Base-by-base conservation (phyloP, 768 basidiomycete genomes). In the Lactarius psammicola region DNA sequence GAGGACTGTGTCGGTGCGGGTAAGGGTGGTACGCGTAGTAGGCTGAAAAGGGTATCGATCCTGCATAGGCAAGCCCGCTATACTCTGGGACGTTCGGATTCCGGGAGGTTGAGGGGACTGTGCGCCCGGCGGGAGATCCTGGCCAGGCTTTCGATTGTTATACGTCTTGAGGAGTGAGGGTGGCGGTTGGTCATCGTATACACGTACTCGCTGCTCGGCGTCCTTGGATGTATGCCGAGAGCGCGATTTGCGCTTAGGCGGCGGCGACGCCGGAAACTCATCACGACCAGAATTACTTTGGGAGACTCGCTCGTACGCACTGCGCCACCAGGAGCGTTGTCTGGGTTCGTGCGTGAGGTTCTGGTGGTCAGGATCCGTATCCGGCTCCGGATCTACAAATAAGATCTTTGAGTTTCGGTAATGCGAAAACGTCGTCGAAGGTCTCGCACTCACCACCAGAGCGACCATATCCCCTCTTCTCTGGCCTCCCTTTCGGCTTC, bases 401-500 rank as follows among this genome's bases (percentile, higher is more conserved):
- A 10, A n/a, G 11, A 28, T 13, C n/a, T 23, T 26, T 51, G n/a
- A 36, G 26, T 9, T n/a, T 55, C 34, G 17, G 23, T 57, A 17
- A 53, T 44, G 28, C 13, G 7, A 44, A 44, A 23, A 18, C 11
- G 4, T 53, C 8, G 18, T n/a, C n/a, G n/a, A 26, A 18, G 38
- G 18, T 38, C 31, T 49, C 36, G 31, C 23, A 58, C 67, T 67
- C 42, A 68, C 67, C 51, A 67, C 67, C 30, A 7, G 31, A 46
- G 44, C 30, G 55, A 3, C 51, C 56, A 38, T 59, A 56, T 3
- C 65, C 67, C 34, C 81, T 78, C 64, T 73, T 79, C 56, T 80
- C 75, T 10, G 87, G 73, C 73, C n/a, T 87, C 87, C 46, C 73
- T 77, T 69, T 84, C 81, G 38, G 87, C 81, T 72, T 85, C 82